Evolutionary conservation across 108 stramenopile genomes (phyloP).

Genomic region (Chaetoceros tenuissimus): DNA sequence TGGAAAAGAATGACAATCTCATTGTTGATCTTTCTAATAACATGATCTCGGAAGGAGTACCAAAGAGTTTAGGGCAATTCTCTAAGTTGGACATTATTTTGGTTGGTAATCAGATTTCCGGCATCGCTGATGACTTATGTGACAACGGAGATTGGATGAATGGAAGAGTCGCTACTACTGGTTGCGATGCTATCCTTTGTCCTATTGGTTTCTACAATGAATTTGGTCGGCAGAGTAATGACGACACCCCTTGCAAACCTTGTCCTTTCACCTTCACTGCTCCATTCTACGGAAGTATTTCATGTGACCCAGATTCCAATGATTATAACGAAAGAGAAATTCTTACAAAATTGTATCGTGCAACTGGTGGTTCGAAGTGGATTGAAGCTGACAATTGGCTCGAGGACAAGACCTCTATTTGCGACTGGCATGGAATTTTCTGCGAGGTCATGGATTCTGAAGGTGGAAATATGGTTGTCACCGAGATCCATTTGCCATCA

Average conservation of each 20-base stretch:
- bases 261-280: slow-evolving; percentile 53
- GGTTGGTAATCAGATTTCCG: slow-evolving; percentile 55
- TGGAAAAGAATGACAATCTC: slow-evolving; percentile 13
- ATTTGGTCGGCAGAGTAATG: slow-evolving; percentile 43
- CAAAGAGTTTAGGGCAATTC: slow-evolving; percentile 10
- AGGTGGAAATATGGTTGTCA: slow-evolving; percentile 23
- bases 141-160: slow-evolving; percentile 57
- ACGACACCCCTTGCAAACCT: slow-evolving; percentile 28
- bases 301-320: slow-evolving; percentile 24
- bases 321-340: slow-evolving; percentile 35
- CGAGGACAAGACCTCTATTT: slow-evolving; percentile 25
- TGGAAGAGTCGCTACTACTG: slow-evolving; percentile 33
- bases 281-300: slow-evolving; percentile 24
- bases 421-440: slow-evolving; percentile 67
- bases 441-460: slow-evolving; percentile 23
- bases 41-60: slow-evolving; percentile 9
- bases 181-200: slow-evolving; percentile 73
- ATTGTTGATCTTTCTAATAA: slow-evolving; percentile 26
- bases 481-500: slow-evolving; percentile 31
- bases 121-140: slow-evolving; percentile 47
- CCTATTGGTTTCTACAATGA: slow-evolving; percentile 57
- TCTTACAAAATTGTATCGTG: slow-evolving; percentile 40
- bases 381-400: slow-evolving; percentile 45
- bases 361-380: slow-evolving; percentile 55
- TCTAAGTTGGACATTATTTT: slow-evolving; percentile 28